Percentiles rank a stretch among this genome's conserved stretches.
These are phyloP conservation scores for Grigorovia transvaalensis DNA, from an alignment of 805 yeast genomes.

Conservation along the genomic window DNA sequence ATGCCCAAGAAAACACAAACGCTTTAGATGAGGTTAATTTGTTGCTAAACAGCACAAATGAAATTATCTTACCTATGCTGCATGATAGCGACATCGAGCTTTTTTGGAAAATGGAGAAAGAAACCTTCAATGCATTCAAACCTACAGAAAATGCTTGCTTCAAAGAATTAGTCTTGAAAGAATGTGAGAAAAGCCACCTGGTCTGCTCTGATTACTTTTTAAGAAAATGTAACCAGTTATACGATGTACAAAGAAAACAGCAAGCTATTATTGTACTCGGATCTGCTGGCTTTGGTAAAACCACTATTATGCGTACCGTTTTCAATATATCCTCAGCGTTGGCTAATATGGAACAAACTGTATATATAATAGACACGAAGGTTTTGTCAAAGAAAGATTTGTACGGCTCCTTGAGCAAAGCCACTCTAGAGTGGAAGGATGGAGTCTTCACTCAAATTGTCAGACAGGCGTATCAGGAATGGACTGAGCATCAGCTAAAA, in stretches of 20 bases:
- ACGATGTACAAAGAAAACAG: slow-evolving; percentile 48
- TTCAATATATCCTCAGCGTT: slow-evolving; percentile 33
- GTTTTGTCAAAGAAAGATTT: slow-evolving; percentile 54
- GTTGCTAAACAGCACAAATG: neutral
- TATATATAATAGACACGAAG: slow-evolving; percentile 60
- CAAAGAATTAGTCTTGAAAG: slow-evolving; percentile 16
- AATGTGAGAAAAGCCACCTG: slow-evolving; percentile 29
- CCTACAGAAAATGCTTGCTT: slow-evolving; percentile 4
- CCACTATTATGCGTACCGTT: slow-evolving; percentile 41
- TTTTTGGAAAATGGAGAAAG: slow-evolving; percentile 17
- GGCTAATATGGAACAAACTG: slow-evolving; percentile 25
- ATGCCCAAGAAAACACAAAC: slow-evolving; percentile 26
- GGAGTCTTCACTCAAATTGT: slow-evolving; percentile 37
- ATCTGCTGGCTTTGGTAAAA: slow-evolving; percentile 63
- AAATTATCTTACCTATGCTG: slow-evolving; percentile 56
- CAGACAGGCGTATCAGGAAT: neutral
- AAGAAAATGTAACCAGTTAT: slow-evolving; percentile 49
- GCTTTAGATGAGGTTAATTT: neutral
- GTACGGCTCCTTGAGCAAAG: slow-evolving; percentile 60
- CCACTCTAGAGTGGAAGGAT: slow-evolving; percentile 88
- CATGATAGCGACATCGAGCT: slow-evolving; percentile 39
- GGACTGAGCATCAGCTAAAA: slow-evolving; percentile 28
- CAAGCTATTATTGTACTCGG: slow-evolving; percentile 83
- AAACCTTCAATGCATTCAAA: neutral
- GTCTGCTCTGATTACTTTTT: slow-evolving; percentile 35